phyloP scores from a whole-genome alignment of 257 asterid genomes.

The Solanum dulcamara region DNA sequence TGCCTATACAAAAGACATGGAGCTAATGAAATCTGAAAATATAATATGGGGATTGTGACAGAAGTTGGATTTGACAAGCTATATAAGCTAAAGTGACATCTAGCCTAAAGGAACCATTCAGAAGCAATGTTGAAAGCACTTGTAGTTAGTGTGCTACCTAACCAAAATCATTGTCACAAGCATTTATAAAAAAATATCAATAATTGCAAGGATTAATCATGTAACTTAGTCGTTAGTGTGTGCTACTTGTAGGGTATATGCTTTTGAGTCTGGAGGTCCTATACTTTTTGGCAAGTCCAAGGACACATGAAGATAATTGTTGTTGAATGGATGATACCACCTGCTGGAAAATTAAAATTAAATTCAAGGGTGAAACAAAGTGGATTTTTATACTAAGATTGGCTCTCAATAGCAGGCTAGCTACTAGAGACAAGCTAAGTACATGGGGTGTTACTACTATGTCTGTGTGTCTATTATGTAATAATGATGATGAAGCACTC shows the following conservation, averaged over 20 bases:
- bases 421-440: no score
- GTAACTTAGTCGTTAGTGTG: not conserved
- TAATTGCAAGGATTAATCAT: not conserved
- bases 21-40: not conserved
- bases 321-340: no score
- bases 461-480: no score
- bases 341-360: no score
- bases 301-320: not conserved
- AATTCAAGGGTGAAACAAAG: no score
- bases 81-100: not conserved
- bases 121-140: not conserved
- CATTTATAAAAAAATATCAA: not conserved
- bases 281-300: constrained; percentile 27
- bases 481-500: no score
- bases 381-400: no score
- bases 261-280: constrained; percentile 25
- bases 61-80: not conserved
- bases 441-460: no score
- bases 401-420: no score
- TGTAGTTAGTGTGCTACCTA: not conserved
- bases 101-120: not conserved
- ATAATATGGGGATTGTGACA: not conserved
- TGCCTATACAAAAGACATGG: not conserved
- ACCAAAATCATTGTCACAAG: not conserved
- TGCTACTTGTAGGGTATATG: constrained; percentile 27